These are phyloP conservation scores for Periconia sp. DNA, from an alignment of 2,329 filamentous ascomycete genomes.

Conservation along the genomic window DNA sequence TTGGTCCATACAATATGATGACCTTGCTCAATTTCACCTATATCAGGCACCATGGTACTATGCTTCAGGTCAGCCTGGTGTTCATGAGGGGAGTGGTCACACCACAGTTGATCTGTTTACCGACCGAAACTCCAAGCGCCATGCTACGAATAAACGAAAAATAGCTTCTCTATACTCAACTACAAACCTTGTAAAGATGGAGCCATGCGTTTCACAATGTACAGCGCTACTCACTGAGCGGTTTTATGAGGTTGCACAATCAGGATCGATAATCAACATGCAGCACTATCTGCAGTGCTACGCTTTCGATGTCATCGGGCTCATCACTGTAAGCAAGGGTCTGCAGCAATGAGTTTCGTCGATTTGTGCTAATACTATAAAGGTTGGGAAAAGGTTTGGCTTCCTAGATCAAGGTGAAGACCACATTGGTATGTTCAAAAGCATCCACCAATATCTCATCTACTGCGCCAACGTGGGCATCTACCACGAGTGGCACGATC, in stretches of 20 bases:
- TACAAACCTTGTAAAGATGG: conserved; percentile 45
- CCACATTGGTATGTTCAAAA: background rate
- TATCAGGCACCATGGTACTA: conserved; percentile 32
- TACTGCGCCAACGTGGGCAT: conserved; percentile 3
- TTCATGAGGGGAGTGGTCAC: too few species aligned
- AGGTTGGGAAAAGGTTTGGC: conserved; percentile 6
- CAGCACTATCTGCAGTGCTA: conserved; percentile 55
- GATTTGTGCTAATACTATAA: background rate
- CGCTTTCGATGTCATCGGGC: conserved; percentile 60
- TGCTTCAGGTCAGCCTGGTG: conserved; percentile 15
- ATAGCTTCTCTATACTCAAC: conserved; percentile 48
- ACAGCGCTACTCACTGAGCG: conserved; percentile 38
- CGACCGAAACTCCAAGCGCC: conserved; percentile 39
- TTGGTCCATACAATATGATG: background rate
- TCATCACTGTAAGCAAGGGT: conserved; percentile 50
- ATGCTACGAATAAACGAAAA: conserved; percentile 42
- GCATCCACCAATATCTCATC: conserved; percentile 2
- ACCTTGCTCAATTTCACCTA: background rate
- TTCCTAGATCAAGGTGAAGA: conserved; percentile 7
- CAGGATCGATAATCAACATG: conserved; percentile 40
- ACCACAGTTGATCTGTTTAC: conserved; percentile 51
- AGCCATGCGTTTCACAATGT: conserved; percentile 47
- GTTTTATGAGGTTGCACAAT: conserved; percentile 31
- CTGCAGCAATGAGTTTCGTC: too few species aligned
- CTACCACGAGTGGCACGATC: conserved; percentile 1